Evolutionary conservation across 2,329 filamentous ascomycete genomes (phyloP).

Genomic region (Colletotrichum sp.): DNA sequence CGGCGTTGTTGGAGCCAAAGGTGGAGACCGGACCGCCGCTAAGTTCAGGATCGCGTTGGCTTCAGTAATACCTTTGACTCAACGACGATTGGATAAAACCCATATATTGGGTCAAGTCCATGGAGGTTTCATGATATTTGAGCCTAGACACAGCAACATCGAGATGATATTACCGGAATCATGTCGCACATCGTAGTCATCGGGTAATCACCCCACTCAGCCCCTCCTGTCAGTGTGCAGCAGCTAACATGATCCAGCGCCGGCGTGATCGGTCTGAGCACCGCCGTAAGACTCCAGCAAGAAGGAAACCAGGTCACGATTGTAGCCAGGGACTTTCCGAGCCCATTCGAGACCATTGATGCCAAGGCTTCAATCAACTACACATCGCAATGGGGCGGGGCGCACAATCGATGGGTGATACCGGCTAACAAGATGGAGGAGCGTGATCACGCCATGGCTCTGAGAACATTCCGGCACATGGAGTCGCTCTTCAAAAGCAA

Average conservation of each 20-base stretch:
- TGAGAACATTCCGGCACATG: constrained; percentile 49
- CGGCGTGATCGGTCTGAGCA: constrained; percentile 57
- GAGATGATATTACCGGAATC: not conserved
- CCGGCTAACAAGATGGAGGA: constrained; percentile 31
- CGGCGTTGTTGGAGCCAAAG: not conserved
- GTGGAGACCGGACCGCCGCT: not conserved
- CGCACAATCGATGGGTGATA: constrained; percentile 55
- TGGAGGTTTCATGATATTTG: not conserved
- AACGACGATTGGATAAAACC: not conserved
- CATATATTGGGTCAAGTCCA: not conserved
- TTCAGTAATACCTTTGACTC: not conserved
- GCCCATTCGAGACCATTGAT: constrained; percentile 50
- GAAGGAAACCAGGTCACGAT: constrained; percentile 45
- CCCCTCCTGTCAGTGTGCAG: not conserved
- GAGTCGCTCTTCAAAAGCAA: constrained; percentile 29
- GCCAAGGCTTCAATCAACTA: constrained; percentile 50
- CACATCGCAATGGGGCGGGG: constrained; percentile 63
- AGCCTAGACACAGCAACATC: not conserved
- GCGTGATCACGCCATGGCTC: constrained; percentile 48
- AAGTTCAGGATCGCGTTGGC: not conserved
- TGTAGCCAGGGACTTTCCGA: constrained; percentile 51
- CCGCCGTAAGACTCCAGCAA: constrained; percentile 50
- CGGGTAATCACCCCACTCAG: constrained; percentile 3
- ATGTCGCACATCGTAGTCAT: constrained; percentile 17
- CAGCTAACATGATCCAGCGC: constrained; percentile 40